Base-by-base conservation (phyloP, 2,329 filamentous ascomycete genomes). In the Chrysosporium queenslandicum region DNA sequence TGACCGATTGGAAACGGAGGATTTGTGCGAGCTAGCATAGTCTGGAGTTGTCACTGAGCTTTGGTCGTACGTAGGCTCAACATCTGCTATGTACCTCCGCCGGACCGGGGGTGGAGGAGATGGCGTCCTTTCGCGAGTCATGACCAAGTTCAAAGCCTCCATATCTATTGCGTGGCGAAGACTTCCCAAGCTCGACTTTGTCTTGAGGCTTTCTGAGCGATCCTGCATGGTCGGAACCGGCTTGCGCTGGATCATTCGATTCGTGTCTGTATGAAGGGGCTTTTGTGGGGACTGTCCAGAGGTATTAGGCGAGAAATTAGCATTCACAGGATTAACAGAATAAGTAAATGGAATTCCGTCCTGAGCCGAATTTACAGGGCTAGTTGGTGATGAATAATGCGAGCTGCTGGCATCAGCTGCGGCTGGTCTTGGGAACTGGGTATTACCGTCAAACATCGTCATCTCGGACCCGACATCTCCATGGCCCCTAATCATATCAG, bases 1-100 rank as follows among this genome's bases (percentile, higher is more conserved):
- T 2, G 70, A 73, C 43, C 61, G 61, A 56, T 68, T 70, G 50
- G 71, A 72, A 46, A 70, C 66, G 5, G 72, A 62, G n/a, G 79
- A 81, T 39, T 71, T 75, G 27, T 72, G 74, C 18, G 82, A 84
- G 66, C 86, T 92, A 5, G 86, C 85, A 68, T 91, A 91, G 64
- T 91, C 86, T 0, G 86, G 86, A 23, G 83, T 84, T 11, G 75
- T 74, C 4, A 79, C 78, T 6, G 82, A 83, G 30, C 74, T 76
- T 30, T 77, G 75, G 55, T 86, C 83, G 54, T 86, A 83, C 54
- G 67, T 68, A 11, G 58, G 58, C 37, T 53, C 51, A 49, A 34
- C 27, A 30, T 53, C 34, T 32, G 18, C 32, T 21, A 46, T 36
- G 34, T 48, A 51, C 39, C 52, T 52, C 9, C 30, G 43, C 21